Evolutionary conservation across 495 filamentous ascomycete species (phyloP).

Genomic region (Usnea hakonensis): DNA sequence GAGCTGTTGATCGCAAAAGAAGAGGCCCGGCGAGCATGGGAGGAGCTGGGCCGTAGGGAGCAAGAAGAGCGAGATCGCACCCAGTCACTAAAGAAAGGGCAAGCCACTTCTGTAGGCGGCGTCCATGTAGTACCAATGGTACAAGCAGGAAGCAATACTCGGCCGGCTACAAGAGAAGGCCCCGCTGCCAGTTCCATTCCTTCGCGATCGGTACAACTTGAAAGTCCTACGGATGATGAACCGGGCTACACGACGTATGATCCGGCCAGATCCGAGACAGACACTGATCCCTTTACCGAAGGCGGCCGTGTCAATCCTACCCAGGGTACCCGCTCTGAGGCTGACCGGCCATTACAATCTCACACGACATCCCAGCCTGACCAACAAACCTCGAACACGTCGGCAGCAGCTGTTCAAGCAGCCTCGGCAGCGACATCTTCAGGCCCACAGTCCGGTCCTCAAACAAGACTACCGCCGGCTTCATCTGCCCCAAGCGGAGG

Average conservation of each 20-base stretch:
- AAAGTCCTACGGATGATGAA: slow-evolving; percentile 27
- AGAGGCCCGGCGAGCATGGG: slow-evolving; percentile 92
- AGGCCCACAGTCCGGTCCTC: slow-evolving; percentile 14
- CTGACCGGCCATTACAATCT: slow-evolving; percentile 19
- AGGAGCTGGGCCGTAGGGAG: slow-evolving; percentile 88
- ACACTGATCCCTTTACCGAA: slow-evolving; percentile 53
- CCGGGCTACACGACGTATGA: slow-evolving; percentile 41
- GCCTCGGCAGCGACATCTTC: slow-evolving; percentile 16
- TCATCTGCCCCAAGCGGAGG: slow-evolving; percentile 17
- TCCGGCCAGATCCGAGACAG: slow-evolving; percentile 37
- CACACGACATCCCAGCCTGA: slow-evolving; percentile 14
- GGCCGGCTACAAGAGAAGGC: slow-evolving; percentile 42
- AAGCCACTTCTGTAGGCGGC: slow-evolving; percentile 80
- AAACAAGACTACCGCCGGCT: slow-evolving; percentile 3
- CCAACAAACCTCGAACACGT: slow-evolving; percentile 23
- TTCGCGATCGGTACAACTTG: slow-evolving; percentile 20
- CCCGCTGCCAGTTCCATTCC: slow-evolving; percentile 32
- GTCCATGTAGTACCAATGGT: slow-evolving; percentile 97
- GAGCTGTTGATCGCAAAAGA: slow-evolving; percentile 93
- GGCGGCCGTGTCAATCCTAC: slow-evolving; percentile 31
- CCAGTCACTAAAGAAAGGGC: slow-evolving; percentile 73
- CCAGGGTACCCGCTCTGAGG: slow-evolving; percentile 24
- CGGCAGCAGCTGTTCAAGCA: slow-evolving; percentile 22
- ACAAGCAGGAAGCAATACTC: slow-evolving; percentile 51
- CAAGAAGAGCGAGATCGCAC: slow-evolving; percentile 95